Percentiles rank a stretch among this genome's conserved stretches.
Conservation (phyloP, 2,329 filamentous ascomycete genomes). For the Aspergillus hiratsukae region DNA sequence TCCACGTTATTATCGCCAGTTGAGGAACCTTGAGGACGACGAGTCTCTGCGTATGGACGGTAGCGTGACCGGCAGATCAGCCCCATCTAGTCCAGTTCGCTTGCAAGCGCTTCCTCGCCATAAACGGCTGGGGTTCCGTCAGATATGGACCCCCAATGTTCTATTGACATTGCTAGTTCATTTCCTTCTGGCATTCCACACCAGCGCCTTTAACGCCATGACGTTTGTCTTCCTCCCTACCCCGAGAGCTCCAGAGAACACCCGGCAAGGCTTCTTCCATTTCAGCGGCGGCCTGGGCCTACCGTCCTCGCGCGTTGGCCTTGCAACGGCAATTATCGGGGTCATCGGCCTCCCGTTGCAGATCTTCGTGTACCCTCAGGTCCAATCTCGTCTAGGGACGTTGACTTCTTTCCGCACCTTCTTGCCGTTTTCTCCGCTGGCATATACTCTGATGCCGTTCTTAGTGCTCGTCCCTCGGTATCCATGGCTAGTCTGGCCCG, state of each 20-base stretch:
- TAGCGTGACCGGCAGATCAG: slow-evolving; percentile 21
- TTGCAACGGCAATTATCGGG: slow-evolving; percentile 73
- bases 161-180: slow-evolving; percentile 58
- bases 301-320: slow-evolving; percentile 64
- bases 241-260: slow-evolving; percentile 52
- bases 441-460: slow-evolving; percentile 67
- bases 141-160: slow-evolving; percentile 53
- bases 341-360: slow-evolving; percentile 70
- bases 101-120: slow-evolving; percentile 31
- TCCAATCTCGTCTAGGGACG: slow-evolving; percentile 65
- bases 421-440: slow-evolving; percentile 64
- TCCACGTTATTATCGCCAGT: slow-evolving; percentile 31
- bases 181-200: slow-evolving; percentile 67
- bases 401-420: slow-evolving; percentile 64
- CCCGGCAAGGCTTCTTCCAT: slow-evolving; percentile 43
- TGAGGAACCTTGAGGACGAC: slow-evolving; percentile 25
- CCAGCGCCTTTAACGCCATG: slow-evolving; percentile 71
- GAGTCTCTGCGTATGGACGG: slow-evolving; percentile 32
- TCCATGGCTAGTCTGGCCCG: slow-evolving; percentile 56
- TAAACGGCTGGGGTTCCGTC: slow-evolving; percentile 42
- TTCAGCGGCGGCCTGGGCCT: slow-evolving; percentile 74
- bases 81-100: slow-evolving; percentile 22
- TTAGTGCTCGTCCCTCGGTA: slow-evolving; percentile 62
- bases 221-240: slow-evolving; percentile 75
- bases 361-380: slow-evolving; percentile 64